Evolutionary conservation across 2,329 filamentous ascomycete genomes (phyloP).

Genomic region (Talaromyces sp.): DNA sequence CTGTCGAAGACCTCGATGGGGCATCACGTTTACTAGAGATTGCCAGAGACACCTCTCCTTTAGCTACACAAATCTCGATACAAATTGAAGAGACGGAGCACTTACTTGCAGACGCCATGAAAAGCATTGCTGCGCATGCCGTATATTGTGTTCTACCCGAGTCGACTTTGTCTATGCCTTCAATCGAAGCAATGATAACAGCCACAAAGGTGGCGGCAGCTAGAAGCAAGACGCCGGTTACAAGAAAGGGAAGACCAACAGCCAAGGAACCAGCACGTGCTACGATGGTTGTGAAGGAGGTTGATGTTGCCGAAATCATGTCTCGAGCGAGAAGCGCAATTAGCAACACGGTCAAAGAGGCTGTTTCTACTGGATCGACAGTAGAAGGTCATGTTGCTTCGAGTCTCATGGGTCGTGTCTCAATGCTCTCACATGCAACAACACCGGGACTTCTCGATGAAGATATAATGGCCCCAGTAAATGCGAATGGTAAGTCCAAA

Average conservation of each 20-base stretch:
- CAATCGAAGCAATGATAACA: conserved; percentile 46
- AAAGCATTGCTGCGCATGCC: conserved; percentile 67
- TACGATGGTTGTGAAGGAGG: conserved; percentile 28
- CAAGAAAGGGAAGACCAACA: conserved; percentile 28
- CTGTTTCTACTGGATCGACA: conserved; percentile 36
- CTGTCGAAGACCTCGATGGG: conserved; percentile 52
- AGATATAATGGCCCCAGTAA: conserved; percentile 33
- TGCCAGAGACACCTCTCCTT: conserved; percentile 31
- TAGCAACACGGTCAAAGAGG: conserved; percentile 31
- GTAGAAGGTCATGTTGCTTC: conserved; percentile 39
- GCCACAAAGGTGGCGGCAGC: conserved; percentile 34
- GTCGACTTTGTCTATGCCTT: conserved; percentile 83
- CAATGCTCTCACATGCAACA: conserved; percentile 44
- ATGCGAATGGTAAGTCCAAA: conserved; percentile 37
- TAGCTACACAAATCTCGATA: conserved; percentile 62
- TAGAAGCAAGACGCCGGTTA: conserved; percentile 23
- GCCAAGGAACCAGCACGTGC: conserved; percentile 27
- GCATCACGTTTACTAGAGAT: conserved; percentile 53
- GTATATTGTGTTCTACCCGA: conserved; percentile 88
- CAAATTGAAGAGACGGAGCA: conserved; percentile 37
- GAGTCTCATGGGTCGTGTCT: conserved; percentile 38
- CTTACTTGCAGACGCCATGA: conserved; percentile 38
- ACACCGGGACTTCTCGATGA: conserved; percentile 27
- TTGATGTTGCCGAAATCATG: conserved; percentile 37
- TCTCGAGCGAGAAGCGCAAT: conserved; percentile 35